A percentile compares a stretch with the other conserved stretches of the same genome.
Evolutionary conservation across 2,329 filamentous ascomycete species (phyloP).

Genomic region (Fusarium domesticum): DNA sequence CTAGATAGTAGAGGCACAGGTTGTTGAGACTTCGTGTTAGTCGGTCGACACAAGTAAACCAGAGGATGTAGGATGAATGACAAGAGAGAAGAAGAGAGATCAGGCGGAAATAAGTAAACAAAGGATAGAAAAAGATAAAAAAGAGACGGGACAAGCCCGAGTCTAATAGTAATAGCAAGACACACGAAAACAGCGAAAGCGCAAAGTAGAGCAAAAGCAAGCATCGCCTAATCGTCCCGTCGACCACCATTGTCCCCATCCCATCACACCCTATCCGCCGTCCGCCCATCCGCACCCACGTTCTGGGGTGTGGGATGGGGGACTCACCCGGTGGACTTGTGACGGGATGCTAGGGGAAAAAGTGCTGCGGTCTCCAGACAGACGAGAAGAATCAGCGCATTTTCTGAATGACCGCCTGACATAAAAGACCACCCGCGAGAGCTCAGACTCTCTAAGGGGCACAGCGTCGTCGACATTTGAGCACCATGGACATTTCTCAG

Average conservation of each 20-base stretch:
- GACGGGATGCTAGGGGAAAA: slow-evolving; percentile 1
- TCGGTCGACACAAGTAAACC: slow-evolving; percentile 13
- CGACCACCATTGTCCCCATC: slow-evolving; percentile 14
- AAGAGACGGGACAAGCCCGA: slow-evolving; percentile 5
- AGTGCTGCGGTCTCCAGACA: slow-evolving; percentile 2
- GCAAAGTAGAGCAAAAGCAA: slow-evolving; percentile 5
- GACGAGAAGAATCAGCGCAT: slow-evolving; percentile 25
- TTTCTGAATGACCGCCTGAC: slow-evolving; percentile 26
- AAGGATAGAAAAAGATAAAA: background rate
- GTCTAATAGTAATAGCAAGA: slow-evolving; percentile 18
- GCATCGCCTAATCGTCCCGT: background rate
- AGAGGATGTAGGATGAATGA: background rate
- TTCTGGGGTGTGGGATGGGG: slow-evolving; percentile 24
- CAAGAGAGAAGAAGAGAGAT: background rate
- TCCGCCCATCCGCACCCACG: slow-evolving; percentile 22
- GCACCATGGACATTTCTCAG: slow-evolving; percentile 2
- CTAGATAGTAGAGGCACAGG: background rate
- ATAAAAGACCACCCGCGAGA: slow-evolving; percentile 4
- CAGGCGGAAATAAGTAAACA: background rate
- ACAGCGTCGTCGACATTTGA: slow-evolving; percentile 17
- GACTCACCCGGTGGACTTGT: slow-evolving; percentile 21
- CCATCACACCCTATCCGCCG: slow-evolving; percentile 11
- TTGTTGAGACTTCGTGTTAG: slow-evolving; percentile 4
- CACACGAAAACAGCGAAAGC: background rate
- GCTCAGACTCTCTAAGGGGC: slow-evolving; percentile 9